Conservation (phyloP, 208 protist genomes). For the Wallacemonas sp. region DNA sequence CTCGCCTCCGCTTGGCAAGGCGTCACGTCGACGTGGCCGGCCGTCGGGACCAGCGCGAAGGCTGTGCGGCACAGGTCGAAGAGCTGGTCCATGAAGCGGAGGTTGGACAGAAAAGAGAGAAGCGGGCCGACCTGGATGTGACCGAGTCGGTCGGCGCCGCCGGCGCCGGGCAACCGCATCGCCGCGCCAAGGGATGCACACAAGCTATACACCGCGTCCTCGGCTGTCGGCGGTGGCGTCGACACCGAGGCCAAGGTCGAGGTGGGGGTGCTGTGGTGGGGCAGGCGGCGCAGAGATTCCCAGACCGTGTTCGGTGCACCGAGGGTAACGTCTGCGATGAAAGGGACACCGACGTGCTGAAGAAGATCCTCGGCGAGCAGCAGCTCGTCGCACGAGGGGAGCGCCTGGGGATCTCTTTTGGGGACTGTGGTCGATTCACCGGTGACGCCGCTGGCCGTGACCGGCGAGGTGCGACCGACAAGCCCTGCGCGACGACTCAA, state of each 20-base stretch:
- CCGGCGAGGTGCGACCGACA: not conserved
- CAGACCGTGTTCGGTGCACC: constrained; percentile 28
- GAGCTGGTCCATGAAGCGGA: constrained; percentile 42
- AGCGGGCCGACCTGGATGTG: not conserved
- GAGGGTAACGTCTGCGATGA: constrained; percentile 61
- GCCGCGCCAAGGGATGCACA: constrained; percentile 4
- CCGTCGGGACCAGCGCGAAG: constrained; percentile 24
- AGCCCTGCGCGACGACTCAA: not conserved
- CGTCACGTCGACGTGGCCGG: too few species aligned
- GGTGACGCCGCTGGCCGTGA: too few species aligned
- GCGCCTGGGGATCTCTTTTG: too few species aligned
- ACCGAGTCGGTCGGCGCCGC: not conserved
- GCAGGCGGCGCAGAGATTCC: constrained; percentile 25
- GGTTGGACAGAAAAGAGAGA: constrained; percentile 34
- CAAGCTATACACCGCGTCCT: constrained; percentile 6
- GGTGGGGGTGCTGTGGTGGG: not conserved
- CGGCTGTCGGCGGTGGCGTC: not conserved
- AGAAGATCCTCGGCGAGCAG: constrained; percentile 45
- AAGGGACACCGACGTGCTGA: constrained; percentile 47
- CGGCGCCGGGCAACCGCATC: constrained; percentile 1
- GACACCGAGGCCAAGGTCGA: not conserved
- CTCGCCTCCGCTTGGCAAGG: too few species aligned
- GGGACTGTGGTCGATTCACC: too few species aligned
- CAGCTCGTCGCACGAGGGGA: constrained; percentile 16
- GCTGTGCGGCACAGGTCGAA: constrained; percentile 48